phyloP scores from a whole-genome alignment of 805 yeast species.

The Komagataella pseudopastoris region DNA sequence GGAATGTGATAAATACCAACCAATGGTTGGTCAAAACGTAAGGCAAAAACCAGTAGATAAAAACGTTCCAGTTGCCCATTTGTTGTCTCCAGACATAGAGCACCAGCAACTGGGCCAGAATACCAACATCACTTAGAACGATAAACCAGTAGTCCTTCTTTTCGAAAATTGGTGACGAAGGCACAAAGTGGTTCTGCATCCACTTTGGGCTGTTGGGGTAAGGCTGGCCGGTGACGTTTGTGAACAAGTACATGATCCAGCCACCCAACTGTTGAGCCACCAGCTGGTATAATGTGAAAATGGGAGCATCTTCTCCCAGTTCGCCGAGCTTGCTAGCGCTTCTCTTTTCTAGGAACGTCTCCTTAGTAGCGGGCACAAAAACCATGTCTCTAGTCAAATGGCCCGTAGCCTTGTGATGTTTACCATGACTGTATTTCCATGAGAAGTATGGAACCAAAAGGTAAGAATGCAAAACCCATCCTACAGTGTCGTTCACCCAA shows the following conservation, averaged over 20 bases:
- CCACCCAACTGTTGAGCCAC: constrained; percentile 67
- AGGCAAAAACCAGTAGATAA: constrained; percentile 65
- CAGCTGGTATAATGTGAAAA: constrained; percentile 41
- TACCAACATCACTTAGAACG: constrained; percentile 62
- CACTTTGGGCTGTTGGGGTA: constrained; percentile 31
- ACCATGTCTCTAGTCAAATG: constrained; percentile 76
- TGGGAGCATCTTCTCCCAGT: constrained; percentile 62
- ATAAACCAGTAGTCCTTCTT: constrained; percentile 60
- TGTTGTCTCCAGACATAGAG: constrained; percentile 46
- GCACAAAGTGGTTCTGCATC: constrained; percentile 56
- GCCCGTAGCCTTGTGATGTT: constrained; percentile 87
- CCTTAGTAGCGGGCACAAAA: constrained; percentile 61
- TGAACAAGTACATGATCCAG: constrained; percentile 51
- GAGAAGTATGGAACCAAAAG: constrained; percentile 77
- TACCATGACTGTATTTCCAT: constrained; percentile 75
- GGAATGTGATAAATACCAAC: constrained; percentile 75
- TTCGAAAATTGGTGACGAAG: constrained; percentile 63
- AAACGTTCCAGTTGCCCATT: constrained; percentile 49
- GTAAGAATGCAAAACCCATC: constrained; percentile 74
- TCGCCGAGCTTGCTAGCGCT: constrained; percentile 27
- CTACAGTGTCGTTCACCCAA: constrained; percentile 62
- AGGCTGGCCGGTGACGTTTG: constrained; percentile 69
- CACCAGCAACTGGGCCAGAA: constrained; percentile 34
- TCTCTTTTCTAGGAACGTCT: constrained; percentile 29
- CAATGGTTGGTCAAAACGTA: constrained; percentile 78